phyloP scores from a whole-genome alignment of 2,329 filamentous ascomycete species.

The Lomentospora prolificans region DNA sequence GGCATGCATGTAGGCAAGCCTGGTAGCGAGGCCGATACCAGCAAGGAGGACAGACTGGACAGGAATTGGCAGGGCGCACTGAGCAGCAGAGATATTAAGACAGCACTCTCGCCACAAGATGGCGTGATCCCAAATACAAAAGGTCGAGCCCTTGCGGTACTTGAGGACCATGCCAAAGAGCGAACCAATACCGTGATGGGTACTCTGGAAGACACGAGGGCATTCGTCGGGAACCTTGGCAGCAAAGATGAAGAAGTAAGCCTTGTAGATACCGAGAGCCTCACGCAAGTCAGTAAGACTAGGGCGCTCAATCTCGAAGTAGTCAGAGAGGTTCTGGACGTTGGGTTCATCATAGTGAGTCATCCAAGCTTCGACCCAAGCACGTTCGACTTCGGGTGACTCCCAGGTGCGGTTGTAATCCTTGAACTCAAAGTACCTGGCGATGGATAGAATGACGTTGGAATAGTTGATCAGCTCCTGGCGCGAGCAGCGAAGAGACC shows the following conservation, averaged over 20 bases:
- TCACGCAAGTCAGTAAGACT: conserved; percentile 25
- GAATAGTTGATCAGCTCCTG: conserved; percentile 34
- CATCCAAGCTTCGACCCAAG: conserved; percentile 40
- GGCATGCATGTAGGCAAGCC: conserved; percentile 40
- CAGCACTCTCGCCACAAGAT: conserved; percentile 51
- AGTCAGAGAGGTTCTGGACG: conserved; percentile 20
- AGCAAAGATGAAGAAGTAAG: conserved; percentile 46
- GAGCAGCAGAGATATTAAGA: conserved; percentile 36
- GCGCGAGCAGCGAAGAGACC: conserved; percentile 31
- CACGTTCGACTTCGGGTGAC: conserved; percentile 32
- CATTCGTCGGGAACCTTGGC: conserved; percentile 46
- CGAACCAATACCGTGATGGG: conserved; percentile 51
- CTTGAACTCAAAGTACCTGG: conserved; percentile 40
- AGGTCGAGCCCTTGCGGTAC: conserved; percentile 46
- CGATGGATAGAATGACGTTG: conserved; percentile 37
- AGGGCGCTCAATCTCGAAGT: conserved; percentile 24
- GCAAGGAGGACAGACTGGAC: conserved; percentile 37
- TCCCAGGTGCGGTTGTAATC: conserved; percentile 41
- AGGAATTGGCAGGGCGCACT: conserved; percentile 37
- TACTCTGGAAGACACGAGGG: conserved; percentile 52
- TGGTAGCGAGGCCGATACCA: conserved; percentile 35
- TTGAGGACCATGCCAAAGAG: conserved; percentile 54
- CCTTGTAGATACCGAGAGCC: conserved; percentile 25
- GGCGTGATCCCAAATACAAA: conserved; percentile 55
- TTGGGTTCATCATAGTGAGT: conserved; percentile 31